These are phyloP conservation scores for Aspergillus alliaceus DNA, from an alignment of 2,329 filamentous ascomycete genomes.

Conservation along the genomic window DNA sequence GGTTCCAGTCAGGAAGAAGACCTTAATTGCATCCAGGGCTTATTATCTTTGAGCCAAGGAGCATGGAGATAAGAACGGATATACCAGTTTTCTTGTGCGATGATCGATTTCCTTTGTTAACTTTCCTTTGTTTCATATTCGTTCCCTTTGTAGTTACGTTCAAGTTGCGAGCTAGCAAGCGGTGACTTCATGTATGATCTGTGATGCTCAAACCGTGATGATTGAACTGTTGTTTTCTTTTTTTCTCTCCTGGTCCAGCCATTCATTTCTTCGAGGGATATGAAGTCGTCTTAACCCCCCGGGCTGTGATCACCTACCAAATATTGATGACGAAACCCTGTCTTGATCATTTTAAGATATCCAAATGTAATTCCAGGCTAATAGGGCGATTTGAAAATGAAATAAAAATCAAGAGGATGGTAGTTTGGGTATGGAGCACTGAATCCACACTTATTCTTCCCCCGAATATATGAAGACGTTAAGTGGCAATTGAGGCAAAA, in stretches of 20 bases:
- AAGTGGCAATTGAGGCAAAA: background rate
- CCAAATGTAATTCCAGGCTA: background rate
- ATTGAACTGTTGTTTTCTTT: conserved; percentile 18
- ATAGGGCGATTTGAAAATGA: background rate
- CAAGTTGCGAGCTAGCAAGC: conserved; percentile 31
- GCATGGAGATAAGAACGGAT: conserved; percentile 66
- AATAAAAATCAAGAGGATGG: too few relatives aligned
- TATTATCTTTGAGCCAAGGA: conserved; percentile 87
- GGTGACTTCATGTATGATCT: conserved; percentile 26
- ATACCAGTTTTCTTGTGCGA: conserved; percentile 6
- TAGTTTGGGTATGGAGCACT: too few relatives aligned
- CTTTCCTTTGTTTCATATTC: conserved; percentile 24
- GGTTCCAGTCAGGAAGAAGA: conserved; percentile 72
- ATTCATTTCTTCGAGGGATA: conserved; percentile 2
- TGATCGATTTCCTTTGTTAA: conserved; percentile 24
- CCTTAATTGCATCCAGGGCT: conserved; percentile 83
- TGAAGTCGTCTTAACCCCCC: background rate
- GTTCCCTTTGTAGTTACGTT: conserved; percentile 23
- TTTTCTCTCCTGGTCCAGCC: conserved; percentile 2
- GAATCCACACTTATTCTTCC: too few relatives aligned
- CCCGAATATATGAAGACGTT: background rate
- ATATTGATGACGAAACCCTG: conserved; percentile 12
- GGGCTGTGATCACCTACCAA: background rate
- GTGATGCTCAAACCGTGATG: conserved; percentile 21
- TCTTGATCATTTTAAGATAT: background rate